A percentile compares a stretch with the other conserved stretches of the same genome.
Conservation (phyloP, 345 rosid genomes). For the Citrus reticulata region DNA sequence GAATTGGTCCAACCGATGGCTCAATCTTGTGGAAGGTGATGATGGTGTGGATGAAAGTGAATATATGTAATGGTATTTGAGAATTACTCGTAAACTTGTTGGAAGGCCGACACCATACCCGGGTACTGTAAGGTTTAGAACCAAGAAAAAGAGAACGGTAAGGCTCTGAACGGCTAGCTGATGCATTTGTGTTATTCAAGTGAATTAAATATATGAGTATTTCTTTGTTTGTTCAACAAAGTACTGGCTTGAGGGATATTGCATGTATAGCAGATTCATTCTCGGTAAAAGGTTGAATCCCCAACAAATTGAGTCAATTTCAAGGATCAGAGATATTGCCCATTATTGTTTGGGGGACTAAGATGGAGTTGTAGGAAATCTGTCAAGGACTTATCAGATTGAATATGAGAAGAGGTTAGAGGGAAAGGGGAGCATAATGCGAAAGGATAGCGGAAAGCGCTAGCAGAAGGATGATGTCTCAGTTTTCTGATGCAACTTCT, state of each 20-base stretch:
- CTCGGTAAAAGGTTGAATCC: slow-evolving; percentile 30
- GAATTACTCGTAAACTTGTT: slow-evolving; percentile 47
- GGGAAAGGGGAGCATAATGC: slow-evolving; percentile 34
- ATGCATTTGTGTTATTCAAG: neutral
- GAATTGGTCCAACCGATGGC: slow-evolving; percentile 66
- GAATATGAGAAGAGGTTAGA: slow-evolving; percentile 35
- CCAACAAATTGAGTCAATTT: slow-evolving; percentile 39
- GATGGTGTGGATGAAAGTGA: slow-evolving; percentile 49
- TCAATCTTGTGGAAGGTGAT: slow-evolving; percentile 42
- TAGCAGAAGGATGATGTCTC: slow-evolving; percentile 32
- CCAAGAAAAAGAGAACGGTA: slow-evolving; percentile 33
- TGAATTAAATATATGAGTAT: neutral
- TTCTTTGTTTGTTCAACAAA: slow-evolving; percentile 11
- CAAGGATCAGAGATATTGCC: slow-evolving; percentile 40
- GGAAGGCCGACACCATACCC: slow-evolving; percentile 39
- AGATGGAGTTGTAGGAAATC: slow-evolving; percentile 12
- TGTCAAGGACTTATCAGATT: slow-evolving; percentile 8
- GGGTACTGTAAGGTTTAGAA: slow-evolving; percentile 22
- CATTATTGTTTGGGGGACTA: slow-evolving; percentile 43
- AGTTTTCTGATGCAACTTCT: slow-evolving; percentile 15
- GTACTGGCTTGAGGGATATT: slow-evolving; percentile 17
- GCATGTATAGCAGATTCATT: slow-evolving; percentile 44
- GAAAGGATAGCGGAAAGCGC: slow-evolving; percentile 27
- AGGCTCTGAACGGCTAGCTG: neutral
- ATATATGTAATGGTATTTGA: slow-evolving; percentile 66